A percentile compares a stretch with the other conserved stretches of the same genome.
These are phyloP conservation scores for Meripilus lineatus DNA, from an alignment of 1,284 basidiomycete species.

Conservation along the genomic window DNA sequence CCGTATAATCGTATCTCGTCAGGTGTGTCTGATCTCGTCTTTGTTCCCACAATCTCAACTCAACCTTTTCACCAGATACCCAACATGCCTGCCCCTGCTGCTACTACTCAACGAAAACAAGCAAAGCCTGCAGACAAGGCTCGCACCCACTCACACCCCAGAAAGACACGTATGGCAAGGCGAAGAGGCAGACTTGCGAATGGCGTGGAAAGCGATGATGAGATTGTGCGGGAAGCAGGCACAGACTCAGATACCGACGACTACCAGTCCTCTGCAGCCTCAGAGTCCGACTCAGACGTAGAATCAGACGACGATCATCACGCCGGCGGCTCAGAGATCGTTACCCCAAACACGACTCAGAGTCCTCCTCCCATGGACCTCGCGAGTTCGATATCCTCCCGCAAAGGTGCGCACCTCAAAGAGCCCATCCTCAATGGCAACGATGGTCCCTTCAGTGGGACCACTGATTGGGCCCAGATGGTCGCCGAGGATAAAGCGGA, in stretches of 20 bases:
- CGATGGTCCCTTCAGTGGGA: slow-evolving; percentile 47
- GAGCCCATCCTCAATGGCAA: slow-evolving; percentile 26
- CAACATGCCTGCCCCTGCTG: slow-evolving; percentile 5
- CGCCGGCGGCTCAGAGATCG: slow-evolving; percentile 44
- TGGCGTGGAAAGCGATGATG: slow-evolving; percentile 65
- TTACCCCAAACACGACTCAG: slow-evolving; percentile 62
- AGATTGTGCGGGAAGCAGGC: slow-evolving; percentile 61
- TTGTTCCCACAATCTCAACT: slow-evolving; percentile 3
- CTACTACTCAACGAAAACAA: slow-evolving; percentile 1
- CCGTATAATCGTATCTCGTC: background rate
- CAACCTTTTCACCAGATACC: slow-evolving; percentile 4
- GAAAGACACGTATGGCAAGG: slow-evolving; percentile 40
- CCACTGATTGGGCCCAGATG: slow-evolving; percentile 75
- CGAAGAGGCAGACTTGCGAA: slow-evolving; percentile 52
- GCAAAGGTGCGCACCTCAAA: slow-evolving; percentile 21
- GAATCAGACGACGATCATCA: slow-evolving; percentile 54
- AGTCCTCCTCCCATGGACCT: slow-evolving; percentile 40
- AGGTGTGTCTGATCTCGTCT: slow-evolving; percentile 5
- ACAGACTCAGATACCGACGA: slow-evolving; percentile 63
- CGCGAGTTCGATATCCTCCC: slow-evolving; percentile 28
- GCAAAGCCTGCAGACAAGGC: slow-evolving; percentile 3
- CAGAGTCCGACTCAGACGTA: slow-evolving; percentile 63
- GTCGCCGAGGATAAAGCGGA: slow-evolving; percentile 65
- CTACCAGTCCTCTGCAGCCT: slow-evolving; percentile 50
- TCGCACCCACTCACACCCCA: background rate